These are phyloP conservation scores for Calonectria ilicicola DNA, from an alignment of 2,329 filamentous ascomycete genomes.

Conservation along the genomic window DNA sequence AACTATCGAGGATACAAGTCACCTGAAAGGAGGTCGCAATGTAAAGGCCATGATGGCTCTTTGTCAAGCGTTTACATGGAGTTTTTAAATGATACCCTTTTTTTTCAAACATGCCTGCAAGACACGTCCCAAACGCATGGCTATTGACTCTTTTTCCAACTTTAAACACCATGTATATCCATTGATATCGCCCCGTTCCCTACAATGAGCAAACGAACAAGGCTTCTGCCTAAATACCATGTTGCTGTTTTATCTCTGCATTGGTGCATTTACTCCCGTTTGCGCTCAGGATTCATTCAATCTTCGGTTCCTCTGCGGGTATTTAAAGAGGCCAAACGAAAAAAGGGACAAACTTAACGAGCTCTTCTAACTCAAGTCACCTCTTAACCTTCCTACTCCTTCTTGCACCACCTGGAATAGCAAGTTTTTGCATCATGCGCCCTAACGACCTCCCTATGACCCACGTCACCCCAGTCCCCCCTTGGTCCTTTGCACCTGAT, in stretches of 20 bases:
- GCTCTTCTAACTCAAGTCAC: neutral
- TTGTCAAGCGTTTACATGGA: constrained; percentile 14
- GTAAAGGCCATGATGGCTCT: neutral
- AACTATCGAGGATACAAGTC: neutral
- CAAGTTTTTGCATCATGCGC: neutral
- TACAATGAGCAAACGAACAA: neutral
- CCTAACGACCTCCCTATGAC: constrained; percentile 20
- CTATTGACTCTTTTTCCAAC: neutral
- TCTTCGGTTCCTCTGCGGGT: neutral
- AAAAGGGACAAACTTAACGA: too few relatives aligned
- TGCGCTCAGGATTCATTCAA: neutral
- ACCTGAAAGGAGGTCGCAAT: neutral
- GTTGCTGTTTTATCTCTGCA: neutral
- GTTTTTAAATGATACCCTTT: constrained; percentile 39
- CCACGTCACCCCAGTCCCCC: constrained; percentile 22
- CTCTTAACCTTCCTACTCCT: neutral
- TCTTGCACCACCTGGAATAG: neutral
- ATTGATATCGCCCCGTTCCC: neutral
- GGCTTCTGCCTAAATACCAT: too few relatives aligned
- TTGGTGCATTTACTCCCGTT: neutral
- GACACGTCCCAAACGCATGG: neutral
- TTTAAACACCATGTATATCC: neutral
- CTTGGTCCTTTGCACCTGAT: constrained; percentile 26
- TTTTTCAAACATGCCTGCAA: constrained; percentile 1
- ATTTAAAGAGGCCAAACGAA: too few relatives aligned